Percentiles rank a stretch among this genome's conserved stretches.
Evolutionary conservation across 2,329 filamentous ascomycete species (phyloP).

Genomic region (Lecanosticta acicola): DNA sequence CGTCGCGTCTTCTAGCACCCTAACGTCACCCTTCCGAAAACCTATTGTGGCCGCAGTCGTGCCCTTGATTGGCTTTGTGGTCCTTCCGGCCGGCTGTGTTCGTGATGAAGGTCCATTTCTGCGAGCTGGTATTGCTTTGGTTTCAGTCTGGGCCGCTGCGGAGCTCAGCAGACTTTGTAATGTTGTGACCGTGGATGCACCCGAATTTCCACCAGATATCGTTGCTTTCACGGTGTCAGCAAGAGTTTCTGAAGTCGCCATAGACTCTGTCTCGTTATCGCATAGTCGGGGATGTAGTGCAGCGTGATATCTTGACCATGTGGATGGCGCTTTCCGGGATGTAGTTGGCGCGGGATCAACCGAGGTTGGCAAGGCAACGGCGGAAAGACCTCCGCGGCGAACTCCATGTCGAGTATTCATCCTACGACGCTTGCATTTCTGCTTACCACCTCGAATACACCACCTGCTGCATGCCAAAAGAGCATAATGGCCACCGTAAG

Average conservation of each 20-base stretch:
- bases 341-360: too few species aligned
- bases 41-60: slow-evolving; percentile 1
- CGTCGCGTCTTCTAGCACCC: slow-evolving; percentile 35
- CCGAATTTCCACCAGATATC: slow-evolving; percentile 17
- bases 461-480: too few species aligned
- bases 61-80: slow-evolving; percentile 5
- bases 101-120: slow-evolving; percentile 6
- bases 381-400: too few species aligned
- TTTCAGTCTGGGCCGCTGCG: slow-evolving; percentile 8
- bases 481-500: too few species aligned
- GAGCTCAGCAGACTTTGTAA: slow-evolving; percentile 24
- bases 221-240: slow-evolving; percentile 18
- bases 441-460: too few species aligned
- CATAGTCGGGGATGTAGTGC: background rate
- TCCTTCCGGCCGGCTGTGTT: background rate
- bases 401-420: too few species aligned
- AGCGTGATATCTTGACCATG: too few species aligned
- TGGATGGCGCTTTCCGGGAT: too few species aligned
- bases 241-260: slow-evolving; percentile 14
- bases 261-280: slow-evolving; percentile 1
- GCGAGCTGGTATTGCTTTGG: slow-evolving; percentile 1
- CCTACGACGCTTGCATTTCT: too few species aligned
- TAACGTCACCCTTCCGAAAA: slow-evolving; percentile 20
- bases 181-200: slow-evolving; percentile 22
- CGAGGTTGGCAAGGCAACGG: too few species aligned